Conservation (phyloP, 2,329 filamentous ascomycete genomes). For the Akanthomyces dipterigenus region DNA sequence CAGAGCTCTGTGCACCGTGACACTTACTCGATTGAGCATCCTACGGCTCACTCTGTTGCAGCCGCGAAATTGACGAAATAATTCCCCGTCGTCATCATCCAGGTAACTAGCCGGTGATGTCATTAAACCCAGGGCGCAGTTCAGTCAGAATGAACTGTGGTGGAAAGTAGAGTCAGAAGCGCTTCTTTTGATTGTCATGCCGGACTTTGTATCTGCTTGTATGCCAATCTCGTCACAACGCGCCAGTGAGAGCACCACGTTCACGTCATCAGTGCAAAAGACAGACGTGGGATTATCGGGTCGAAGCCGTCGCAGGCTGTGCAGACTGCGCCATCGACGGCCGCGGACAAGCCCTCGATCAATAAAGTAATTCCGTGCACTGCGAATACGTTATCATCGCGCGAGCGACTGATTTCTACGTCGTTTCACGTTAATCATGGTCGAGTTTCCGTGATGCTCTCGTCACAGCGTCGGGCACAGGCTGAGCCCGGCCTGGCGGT, state of each 20-base stretch:
- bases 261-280: background rate
- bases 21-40: background rate
- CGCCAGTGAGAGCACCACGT: background rate
- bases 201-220: no score
- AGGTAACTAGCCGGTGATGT: background rate
- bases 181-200: background rate
- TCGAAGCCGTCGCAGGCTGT: background rate
- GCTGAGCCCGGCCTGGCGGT: slow-evolving; percentile 4
- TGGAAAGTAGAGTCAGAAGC: background rate
- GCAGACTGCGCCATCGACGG: slow-evolving; percentile 1
- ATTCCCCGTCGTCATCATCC: background rate
- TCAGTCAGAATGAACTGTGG: background rate
- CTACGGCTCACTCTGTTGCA: background rate
- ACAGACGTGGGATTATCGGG: background rate
- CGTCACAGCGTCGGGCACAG: background rate
- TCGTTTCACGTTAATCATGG: background rate
- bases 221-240: no score
- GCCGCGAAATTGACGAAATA: background rate
- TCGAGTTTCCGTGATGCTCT: background rate
- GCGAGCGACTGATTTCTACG: background rate
- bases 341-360: background rate
- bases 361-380: background rate
- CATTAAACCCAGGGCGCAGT: background rate
- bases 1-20: background rate
- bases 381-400: background rate